phyloP scores from a whole-genome alignment of 2,329 filamentous ascomycete genomes.

The Juglanconis sp. region DNA sequence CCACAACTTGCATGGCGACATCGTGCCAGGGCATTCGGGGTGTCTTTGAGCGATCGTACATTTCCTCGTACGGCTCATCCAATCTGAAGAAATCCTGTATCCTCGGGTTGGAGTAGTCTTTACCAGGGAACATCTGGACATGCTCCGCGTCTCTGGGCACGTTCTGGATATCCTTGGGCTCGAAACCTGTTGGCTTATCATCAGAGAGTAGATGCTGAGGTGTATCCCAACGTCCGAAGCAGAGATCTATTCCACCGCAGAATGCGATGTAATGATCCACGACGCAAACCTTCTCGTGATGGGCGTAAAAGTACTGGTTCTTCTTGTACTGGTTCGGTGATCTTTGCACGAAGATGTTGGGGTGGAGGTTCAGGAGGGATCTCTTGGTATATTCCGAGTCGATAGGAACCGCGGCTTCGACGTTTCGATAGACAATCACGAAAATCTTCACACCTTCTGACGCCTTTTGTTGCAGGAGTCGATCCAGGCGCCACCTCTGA shows the following conservation, averaged over 20 bases:
- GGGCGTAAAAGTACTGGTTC: constrained; percentile 98
- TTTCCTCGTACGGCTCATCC: constrained; percentile 94
- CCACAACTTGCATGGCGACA: constrained; percentile 95
- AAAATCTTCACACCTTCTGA: constrained; percentile 96
- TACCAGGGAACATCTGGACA: constrained; percentile 94
- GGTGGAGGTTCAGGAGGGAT: constrained; percentile 89
- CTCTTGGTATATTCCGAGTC: constrained; percentile 98
- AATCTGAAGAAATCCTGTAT: constrained; percentile 93
- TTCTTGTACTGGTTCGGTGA: constrained; percentile 98
- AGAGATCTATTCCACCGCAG: constrained; percentile 91
- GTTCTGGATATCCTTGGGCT: constrained; percentile 66
- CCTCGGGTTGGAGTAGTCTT: constrained; percentile 96
- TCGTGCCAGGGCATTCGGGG: constrained; percentile 99
- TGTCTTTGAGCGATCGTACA: constrained; percentile 88
- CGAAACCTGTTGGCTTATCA: constrained; percentile 93
- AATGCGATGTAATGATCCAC: constrained; percentile 96
- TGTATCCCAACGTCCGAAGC: constrained; percentile 96
- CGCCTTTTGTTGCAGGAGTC: constrained; percentile 89
- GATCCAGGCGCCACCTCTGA: constrained; percentile 94
- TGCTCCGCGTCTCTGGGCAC: constrained; percentile 85
- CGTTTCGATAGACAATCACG: constrained; percentile 95
- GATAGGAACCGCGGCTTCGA: constrained; percentile 94
- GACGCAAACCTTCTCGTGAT: constrained; percentile 97
- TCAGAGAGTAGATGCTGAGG: constrained; percentile 88
- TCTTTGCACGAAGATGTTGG: constrained; percentile 92